These are phyloP conservation scores for Drosera spatulata DNA, from an alignment of 179 eudicot genomes.

Conservation along the genomic window DNA sequence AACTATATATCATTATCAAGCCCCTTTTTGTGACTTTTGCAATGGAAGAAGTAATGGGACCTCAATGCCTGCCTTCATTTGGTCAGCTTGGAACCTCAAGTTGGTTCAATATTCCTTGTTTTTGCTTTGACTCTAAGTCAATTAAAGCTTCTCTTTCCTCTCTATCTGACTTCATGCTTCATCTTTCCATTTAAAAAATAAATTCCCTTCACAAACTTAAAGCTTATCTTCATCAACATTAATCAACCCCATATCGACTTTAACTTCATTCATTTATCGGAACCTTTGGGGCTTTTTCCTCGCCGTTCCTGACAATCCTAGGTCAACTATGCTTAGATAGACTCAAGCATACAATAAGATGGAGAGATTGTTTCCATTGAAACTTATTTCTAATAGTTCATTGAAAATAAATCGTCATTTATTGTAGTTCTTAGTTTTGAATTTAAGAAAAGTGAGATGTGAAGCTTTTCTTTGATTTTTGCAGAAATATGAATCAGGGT, in stretches of 20 bases:
- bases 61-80: not conserved
- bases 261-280: no score
- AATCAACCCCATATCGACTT: no score
- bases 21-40: not conserved
- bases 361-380: no score
- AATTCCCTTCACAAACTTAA: not conserved
- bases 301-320: no score
- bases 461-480: not conserved
- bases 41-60: not conserved
- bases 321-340: no score
- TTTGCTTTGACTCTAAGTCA: conserved; percentile 19
- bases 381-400: no score
- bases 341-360: no score
- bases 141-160: not conserved
- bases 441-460: not conserved
- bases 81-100: conserved; percentile 1
- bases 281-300: no score
- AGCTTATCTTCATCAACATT: no score
- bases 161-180: not conserved
- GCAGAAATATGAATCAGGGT: conserved; percentile 85
- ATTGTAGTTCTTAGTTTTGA: not conserved
- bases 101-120: not conserved
- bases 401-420: no score
- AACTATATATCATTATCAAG: no score
- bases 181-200: not conserved